These are phyloP conservation scores for Stellera chamaejasme DNA, from an alignment of 345 rosid species.

Conservation along the genomic window DNA sequence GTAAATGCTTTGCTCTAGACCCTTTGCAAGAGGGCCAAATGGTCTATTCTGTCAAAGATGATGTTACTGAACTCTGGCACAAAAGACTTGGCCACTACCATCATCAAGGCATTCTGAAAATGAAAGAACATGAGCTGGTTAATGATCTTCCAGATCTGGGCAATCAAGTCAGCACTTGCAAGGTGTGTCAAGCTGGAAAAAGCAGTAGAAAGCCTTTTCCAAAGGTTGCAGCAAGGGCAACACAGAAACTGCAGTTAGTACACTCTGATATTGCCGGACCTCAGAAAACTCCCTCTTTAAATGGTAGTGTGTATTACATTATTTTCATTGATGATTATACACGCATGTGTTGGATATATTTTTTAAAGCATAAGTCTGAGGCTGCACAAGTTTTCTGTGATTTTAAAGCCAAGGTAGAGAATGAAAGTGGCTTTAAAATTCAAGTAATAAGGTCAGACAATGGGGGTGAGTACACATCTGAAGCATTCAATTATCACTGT, in stretches of 20 bases:
- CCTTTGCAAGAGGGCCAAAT: too few relatives aligned
- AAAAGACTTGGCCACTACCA: constrained; percentile 3
- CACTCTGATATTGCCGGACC: neutral
- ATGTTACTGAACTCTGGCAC: neutral
- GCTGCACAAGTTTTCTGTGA: neutral
- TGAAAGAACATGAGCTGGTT: neutral
- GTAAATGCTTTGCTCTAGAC: too few relatives aligned
- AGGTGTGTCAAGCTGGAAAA: neutral
- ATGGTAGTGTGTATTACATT: neutral
- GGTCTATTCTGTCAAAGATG: too few relatives aligned
- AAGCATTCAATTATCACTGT: neutral
- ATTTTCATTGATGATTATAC: neutral
- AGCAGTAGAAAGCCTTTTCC: neutral
- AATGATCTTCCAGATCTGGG: neutral
- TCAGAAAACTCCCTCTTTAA: neutral
- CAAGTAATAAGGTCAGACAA: neutral
- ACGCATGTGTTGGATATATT: neutral
- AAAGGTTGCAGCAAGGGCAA: neutral
- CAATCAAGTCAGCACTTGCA: neutral
- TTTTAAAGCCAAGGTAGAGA: constrained; percentile 4
- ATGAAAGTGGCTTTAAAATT: constrained; percentile 2
- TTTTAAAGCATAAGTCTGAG: constrained; percentile 2
- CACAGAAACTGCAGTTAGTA: neutral
- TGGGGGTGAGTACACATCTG: neutral
- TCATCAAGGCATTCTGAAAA: neutral